phyloP scores from a whole-genome alignment of 1,284 basidiomycete species.

The Boletus mariae region DNA sequence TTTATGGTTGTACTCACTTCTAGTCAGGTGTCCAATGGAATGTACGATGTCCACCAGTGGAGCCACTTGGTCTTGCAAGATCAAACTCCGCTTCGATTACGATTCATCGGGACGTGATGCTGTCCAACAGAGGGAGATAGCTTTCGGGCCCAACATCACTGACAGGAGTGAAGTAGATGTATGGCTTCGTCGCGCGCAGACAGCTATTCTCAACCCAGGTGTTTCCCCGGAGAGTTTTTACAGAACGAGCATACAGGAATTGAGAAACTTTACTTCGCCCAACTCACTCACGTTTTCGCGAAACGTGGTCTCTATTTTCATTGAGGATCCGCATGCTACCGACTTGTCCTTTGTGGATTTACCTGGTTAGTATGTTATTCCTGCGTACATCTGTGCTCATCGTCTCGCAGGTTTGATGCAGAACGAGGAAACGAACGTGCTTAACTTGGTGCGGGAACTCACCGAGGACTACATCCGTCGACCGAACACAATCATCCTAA shows the following conservation, averaged over 20 bases:
- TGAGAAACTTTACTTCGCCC: constrained; percentile 22
- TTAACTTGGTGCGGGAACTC: constrained; percentile 46
- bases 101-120: constrained; percentile 27
- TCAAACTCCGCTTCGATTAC: constrained; percentile 45
- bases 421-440: constrained; percentile 42
- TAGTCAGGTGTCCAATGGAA: constrained; percentile 53
- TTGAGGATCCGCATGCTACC: constrained; percentile 41
- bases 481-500: constrained; percentile 51
- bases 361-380: constrained; percentile 36
- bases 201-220: constrained; percentile 51
- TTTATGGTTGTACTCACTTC: background rate
- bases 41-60: constrained; percentile 44
- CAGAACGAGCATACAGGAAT: constrained; percentile 30
- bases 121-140: constrained; percentile 12
- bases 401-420: constrained; percentile 48
- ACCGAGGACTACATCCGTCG: constrained; percentile 44
- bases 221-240: constrained; percentile 33
- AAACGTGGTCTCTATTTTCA: constrained; percentile 51
- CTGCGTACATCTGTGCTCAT: constrained; percentile 1
- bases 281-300: constrained; percentile 46
- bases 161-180: constrained; percentile 45
- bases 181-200: constrained; percentile 56
- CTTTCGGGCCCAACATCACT: constrained; percentile 40
- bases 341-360: constrained; percentile 51
- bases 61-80: constrained; percentile 47